Conservation (phyloP, 495 filamentous ascomycete species). For the Melanomma pulvis-pyrius region DNA sequence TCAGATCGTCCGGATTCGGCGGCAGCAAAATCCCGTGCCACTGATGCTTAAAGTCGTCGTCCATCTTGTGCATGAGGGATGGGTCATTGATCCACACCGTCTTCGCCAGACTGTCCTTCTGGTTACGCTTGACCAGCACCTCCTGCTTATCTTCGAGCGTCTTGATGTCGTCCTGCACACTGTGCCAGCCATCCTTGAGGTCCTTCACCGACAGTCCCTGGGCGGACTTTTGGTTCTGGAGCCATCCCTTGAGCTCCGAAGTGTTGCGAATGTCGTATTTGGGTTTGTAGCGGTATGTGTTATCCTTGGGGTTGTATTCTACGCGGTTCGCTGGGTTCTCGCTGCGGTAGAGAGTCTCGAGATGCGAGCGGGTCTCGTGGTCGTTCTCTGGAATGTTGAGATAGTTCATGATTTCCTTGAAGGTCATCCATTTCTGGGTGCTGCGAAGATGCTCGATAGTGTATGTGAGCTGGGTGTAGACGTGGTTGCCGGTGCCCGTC, state of each 20-base stretch:
- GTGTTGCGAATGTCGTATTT: conserved; percentile 75
- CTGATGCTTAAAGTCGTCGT: conserved; percentile 76
- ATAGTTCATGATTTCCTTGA: conserved; percentile 74
- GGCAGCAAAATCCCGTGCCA: conserved; percentile 85
- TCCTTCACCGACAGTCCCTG: conserved; percentile 81
- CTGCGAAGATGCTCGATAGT: conserved; percentile 81
- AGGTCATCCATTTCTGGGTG: conserved; percentile 63
- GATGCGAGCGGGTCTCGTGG: conserved; percentile 17
- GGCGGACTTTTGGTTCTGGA: conserved; percentile 80
- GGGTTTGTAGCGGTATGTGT: conserved; percentile 77
- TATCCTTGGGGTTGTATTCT: conserved; percentile 64
- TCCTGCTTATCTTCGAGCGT: conserved; percentile 76
- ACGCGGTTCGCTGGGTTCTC: conserved; percentile 63
- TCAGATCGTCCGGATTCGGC: conserved; percentile 66
- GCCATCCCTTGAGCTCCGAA: conserved; percentile 73
- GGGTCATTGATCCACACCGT: conserved; percentile 90
- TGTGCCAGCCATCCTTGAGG: conserved; percentile 91
- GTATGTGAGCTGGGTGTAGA: conserved; percentile 82
- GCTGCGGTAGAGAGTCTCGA: conserved; percentile 40
- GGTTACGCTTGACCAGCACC: conserved; percentile 82
- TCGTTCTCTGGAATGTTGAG: conserved; percentile 57
- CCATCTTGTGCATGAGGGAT: conserved; percentile 71
- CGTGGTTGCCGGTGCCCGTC: conserved; percentile 74
- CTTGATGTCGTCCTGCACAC: conserved; percentile 74
- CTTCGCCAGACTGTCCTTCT: conserved; percentile 84